Percentiles rank a stretch among this genome's conserved stretches.
Evolutionary conservation across 2,329 filamentous ascomycete species (phyloP).

Genomic region (Pseudofabraea citricarpa): DNA sequence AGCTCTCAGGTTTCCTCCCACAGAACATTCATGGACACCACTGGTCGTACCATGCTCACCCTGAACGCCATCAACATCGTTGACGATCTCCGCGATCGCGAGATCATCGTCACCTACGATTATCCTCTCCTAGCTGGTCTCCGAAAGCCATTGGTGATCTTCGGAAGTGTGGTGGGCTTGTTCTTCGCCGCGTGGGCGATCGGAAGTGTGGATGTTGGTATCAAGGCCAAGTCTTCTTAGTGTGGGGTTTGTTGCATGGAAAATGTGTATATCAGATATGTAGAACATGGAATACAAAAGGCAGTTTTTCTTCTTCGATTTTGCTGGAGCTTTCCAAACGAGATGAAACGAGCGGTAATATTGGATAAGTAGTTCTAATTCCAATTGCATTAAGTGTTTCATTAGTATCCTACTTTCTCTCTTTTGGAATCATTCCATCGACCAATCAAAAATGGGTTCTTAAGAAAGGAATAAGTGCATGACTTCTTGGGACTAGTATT

Average conservation of each 20-base stretch:
- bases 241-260: not conserved
- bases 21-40: conserved; percentile 89
- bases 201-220: conserved; percentile 38
- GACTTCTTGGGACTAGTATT: too few relatives aligned
- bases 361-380: too few relatives aligned
- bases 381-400: too few relatives aligned
- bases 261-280: conserved; percentile 11
- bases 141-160: conserved; percentile 82
- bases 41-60: conserved; percentile 77
- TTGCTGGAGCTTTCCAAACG: not conserved
- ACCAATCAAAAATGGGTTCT: too few relatives aligned
- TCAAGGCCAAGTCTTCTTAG: conserved; percentile 20
- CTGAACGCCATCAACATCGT: conserved; percentile 82
- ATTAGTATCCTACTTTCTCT: too few relatives aligned
- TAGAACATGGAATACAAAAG: conserved; percentile 13
- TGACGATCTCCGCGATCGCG: conserved; percentile 81
- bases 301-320: not conserved
- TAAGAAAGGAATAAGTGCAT: too few relatives aligned
- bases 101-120: conserved; percentile 84
- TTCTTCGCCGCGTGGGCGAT: conserved; percentile 73
- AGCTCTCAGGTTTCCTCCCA: conserved; percentile 57
- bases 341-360: not conserved
- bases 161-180: conserved; percentile 65
- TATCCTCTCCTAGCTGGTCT: conserved; percentile 70
- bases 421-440: too few relatives aligned